phyloP scores from a whole-genome alignment of 768 basidiomycete genomes.

The Russula abietina region DNA sequence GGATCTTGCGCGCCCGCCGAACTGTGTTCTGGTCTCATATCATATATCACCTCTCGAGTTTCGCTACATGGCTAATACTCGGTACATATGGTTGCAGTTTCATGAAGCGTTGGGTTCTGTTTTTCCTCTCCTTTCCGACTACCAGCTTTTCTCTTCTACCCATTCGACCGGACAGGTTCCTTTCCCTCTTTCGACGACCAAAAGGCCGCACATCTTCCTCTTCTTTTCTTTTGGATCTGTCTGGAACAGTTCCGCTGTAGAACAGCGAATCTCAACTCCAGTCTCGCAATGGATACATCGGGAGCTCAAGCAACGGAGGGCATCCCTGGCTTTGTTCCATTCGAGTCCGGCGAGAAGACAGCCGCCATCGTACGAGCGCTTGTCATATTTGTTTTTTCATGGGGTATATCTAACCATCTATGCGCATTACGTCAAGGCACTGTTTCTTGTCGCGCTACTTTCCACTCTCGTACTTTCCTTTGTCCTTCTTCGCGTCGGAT shows the following conservation, averaged over 20 bases:
- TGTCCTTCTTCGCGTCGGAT: slow-evolving; percentile 13
- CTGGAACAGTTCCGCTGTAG: slow-evolving; percentile 27
- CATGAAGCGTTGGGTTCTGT: too few relatives aligned
- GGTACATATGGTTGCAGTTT: not conserved
- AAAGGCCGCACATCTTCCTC: slow-evolving; percentile 33
- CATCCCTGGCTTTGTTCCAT: not conserved
- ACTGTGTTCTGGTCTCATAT: not conserved
- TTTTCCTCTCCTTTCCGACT: slow-evolving; percentile 1
- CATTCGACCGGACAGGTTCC: slow-evolving; percentile 21
- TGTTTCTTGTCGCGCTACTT: slow-evolving; percentile 14
- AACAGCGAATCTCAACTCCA: slow-evolving; percentile 6
- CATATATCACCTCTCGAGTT: not conserved
- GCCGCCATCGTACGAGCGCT: slow-evolving; percentile 2
- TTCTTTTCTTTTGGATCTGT: slow-evolving; percentile 27
- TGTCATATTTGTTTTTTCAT: not conserved
- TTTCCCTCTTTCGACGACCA: slow-evolving; percentile 25
- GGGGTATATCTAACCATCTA: not conserved
- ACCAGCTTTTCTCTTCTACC: slow-evolving; percentile 7
- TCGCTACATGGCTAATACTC: not conserved
- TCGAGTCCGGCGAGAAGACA: not conserved
- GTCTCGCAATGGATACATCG: not conserved
- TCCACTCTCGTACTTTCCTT: slow-evolving; percentile 19
- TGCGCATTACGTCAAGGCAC: slow-evolving; percentile 1
- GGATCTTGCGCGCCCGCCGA: not conserved
- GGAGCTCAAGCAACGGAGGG: not conserved